Percentiles rank a stretch among this genome's conserved stretches.
Evolutionary conservation across 1,284 basidiomycete genomes (phyloP).

Genomic region (Mycocalia duriaeana): DNA sequence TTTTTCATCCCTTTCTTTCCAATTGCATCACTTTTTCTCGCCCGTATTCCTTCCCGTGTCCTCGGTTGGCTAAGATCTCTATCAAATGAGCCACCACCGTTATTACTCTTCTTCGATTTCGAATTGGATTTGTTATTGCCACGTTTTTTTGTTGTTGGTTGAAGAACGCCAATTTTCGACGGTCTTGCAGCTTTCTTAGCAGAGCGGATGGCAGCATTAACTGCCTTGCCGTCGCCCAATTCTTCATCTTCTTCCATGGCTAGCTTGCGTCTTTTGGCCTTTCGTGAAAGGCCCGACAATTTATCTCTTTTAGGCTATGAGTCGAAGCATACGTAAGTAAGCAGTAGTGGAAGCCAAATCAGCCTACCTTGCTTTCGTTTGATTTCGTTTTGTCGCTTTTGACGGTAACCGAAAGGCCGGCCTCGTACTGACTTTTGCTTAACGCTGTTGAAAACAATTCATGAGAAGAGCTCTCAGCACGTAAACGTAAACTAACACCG

Average conservation of each 20-base stretch:
- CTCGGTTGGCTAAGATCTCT: slow-evolving; percentile 16
- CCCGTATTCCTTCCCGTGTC: slow-evolving; percentile 25
- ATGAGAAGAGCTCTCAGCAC: no score
- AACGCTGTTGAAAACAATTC: slow-evolving; percentile 41
- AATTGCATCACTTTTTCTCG: slow-evolving; percentile 44
- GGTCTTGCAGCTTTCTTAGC: slow-evolving; percentile 73
- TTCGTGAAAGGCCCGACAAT: slow-evolving; percentile 80
- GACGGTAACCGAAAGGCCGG: slow-evolving; percentile 26
- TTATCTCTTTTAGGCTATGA: slow-evolving; percentile 76
- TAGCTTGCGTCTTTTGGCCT: slow-evolving; percentile 81
- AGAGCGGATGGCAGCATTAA: slow-evolving; percentile 74
- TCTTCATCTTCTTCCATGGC: slow-evolving; percentile 77
- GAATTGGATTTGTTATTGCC: slow-evolving; percentile 22
- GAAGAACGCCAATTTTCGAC: slow-evolving; percentile 23
- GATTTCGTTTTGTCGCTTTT: slow-evolving; percentile 23
- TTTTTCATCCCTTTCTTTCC: slow-evolving; percentile 51
- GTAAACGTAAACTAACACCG: no score
- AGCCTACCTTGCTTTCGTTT: slow-evolving; percentile 38
- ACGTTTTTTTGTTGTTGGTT: slow-evolving; percentile 9
- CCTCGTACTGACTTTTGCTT: slow-evolving; percentile 72
- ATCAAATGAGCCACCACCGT: slow-evolving; percentile 20
- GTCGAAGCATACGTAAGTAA: no score
- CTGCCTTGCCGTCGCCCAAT: slow-evolving; percentile 45
- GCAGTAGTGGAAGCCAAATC: no score
- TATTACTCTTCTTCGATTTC: slow-evolving; percentile 26